A percentile compares a stretch with the other conserved stretches of the same genome.
Evolutionary conservation across 1,284 basidiomycete genomes (phyloP).

Genomic region (Sporisorium reilianum): DNA sequence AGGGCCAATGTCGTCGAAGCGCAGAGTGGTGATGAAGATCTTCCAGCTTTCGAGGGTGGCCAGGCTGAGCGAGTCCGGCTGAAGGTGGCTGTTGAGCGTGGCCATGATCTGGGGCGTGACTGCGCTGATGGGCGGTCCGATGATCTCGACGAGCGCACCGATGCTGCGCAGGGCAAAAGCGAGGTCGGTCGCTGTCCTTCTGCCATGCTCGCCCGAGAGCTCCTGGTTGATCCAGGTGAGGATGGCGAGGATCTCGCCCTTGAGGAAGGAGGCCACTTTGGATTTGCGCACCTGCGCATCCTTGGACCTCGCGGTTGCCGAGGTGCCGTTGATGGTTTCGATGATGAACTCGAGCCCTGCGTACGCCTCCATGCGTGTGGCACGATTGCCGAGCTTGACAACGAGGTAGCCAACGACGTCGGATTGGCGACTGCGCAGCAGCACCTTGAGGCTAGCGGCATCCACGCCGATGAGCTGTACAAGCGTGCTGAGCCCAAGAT

Average conservation of each 20-base stretch:
- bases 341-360: conserved; percentile 60
- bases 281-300: conserved; percentile 19
- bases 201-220: conserved; percentile 61
- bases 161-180: conserved; percentile 75
- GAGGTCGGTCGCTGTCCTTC: conserved; percentile 51
- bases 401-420: conserved; percentile 67
- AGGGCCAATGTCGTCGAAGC: conserved; percentile 80
- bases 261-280: conserved; percentile 53
- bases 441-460: conserved; percentile 47
- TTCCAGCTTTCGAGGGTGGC: conserved; percentile 86
- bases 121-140: conserved; percentile 73
- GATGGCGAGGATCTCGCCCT: conserved; percentile 63
- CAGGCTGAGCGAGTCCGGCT: conserved; percentile 79
- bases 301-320: conserved; percentile 22
- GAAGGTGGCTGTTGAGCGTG: conserved; percentile 89
- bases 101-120: conserved; percentile 80
- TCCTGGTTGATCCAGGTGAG: conserved; percentile 67
- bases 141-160: conserved; percentile 78
- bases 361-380: conserved; percentile 47
- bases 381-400: conserved; percentile 57
- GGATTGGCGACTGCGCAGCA: conserved; percentile 59
- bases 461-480: conserved; percentile 52
- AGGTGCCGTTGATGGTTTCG: conserved; percentile 35
- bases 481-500: conserved; percentile 44
- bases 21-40: conserved; percentile 80